Base-by-base conservation (phyloP, 148 eudicot genomes). In the Agrostemma githago region DNA sequence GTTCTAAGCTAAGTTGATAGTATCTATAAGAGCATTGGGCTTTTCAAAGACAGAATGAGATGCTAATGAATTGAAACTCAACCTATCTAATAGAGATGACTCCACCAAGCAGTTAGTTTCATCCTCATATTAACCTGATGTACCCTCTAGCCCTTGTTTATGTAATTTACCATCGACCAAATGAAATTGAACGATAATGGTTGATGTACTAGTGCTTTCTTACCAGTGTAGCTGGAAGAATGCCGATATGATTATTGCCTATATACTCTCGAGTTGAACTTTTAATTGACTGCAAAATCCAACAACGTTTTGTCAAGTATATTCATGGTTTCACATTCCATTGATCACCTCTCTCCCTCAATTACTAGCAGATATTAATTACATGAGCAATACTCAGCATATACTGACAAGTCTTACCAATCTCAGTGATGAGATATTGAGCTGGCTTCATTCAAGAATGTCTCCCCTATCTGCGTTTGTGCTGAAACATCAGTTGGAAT, bases 381-480 rank as follows among this genome's bases (percentile, higher is more conserved):
- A 51, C 46, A 34, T 51, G 53, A n/a, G 9, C 8, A 66, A 61
- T 39, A 43, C 34, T 60, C 56, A 20, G 34, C 21, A 26, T 42
- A 26, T 38, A 41, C 10, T 43, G 11, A 34, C 19, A 59, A 66
- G 56, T 70, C 81, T 48, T 88, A 95, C 99, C 92, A 96, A 76
- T 90, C 99, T 85, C 67, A 96, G 86, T 96, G 99, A 79, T 96
- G 99, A 75, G 99, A 96, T 89, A 94, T 84, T 39, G 97, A 92
- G 84, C 99, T 96, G 65, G 85, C 82, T 82, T 92, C 97, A 74
- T 96, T 92, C 54, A 89, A 87, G 65, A 84, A 82, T 54, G 99
- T 92, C 78, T 96, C 97, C 40, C 96, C 97, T 72, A 83, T 90
- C 85, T 92, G 99, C 79, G 97, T 89, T 82, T 96, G 97, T 77